phyloP scores from a whole-genome alignment of 2,329 filamentous ascomycete genomes.

The Fusarium tupiense region DNA sequence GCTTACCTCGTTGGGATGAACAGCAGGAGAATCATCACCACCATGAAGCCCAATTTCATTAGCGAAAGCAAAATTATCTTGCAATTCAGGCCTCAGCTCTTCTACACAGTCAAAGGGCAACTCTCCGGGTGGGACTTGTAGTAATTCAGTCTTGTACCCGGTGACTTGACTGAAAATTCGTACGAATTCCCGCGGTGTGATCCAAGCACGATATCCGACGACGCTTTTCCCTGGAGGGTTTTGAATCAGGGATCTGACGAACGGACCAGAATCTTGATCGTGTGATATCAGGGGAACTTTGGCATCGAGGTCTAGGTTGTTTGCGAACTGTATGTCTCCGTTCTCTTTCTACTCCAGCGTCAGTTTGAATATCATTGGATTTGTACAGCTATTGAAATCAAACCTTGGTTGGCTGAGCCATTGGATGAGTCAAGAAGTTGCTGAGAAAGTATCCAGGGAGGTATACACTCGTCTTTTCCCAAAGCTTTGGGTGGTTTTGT shows the following conservation, averaged over 20 bases:
- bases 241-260: not conserved
- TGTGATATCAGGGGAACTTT: constrained; percentile 6
- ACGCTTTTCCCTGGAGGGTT: not conserved
- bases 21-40: not conserved
- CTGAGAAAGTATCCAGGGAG: not conserved
- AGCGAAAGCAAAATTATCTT: constrained; percentile 1
- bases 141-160: not conserved
- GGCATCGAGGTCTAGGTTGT: not conserved
- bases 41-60: constrained; percentile 5
- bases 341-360: not conserved
- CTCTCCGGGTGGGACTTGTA: not conserved
- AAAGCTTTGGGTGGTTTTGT: not conserved
- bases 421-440: constrained; percentile 4
- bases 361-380: not conserved
- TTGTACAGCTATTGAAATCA: not conserved
- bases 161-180: not conserved
- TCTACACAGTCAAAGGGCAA: not conserved
- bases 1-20: not conserved
- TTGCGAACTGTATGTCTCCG: not conserved
- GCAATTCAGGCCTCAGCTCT: not conserved
- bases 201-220: not conserved
- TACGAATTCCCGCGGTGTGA: not conserved
- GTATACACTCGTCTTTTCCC: constrained; percentile 5
- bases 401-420: constrained; percentile 3
- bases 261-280: not conserved